Conservation (phyloP, 192 early-diverging fungal genomes). For the Coemansia brasiliensis region DNA sequence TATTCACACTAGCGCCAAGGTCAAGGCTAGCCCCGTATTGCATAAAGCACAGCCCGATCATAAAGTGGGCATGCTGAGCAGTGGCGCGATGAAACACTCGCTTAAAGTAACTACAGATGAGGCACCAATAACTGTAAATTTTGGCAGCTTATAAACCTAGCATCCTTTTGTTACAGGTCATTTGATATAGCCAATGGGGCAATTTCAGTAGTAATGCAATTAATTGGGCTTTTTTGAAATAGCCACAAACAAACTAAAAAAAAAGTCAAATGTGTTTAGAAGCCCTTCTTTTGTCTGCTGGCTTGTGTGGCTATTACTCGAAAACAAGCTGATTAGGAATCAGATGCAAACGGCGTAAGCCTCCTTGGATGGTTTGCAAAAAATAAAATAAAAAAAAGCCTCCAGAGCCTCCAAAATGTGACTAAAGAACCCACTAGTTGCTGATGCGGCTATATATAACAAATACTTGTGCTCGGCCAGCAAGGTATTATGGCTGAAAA, state of each 20-base stretch:
- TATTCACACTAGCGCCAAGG: constrained; percentile 20
- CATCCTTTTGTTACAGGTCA: too few relatives aligned
- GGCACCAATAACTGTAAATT: constrained; percentile 31
- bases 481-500: too few relatives aligned
- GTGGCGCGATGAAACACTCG: constrained; percentile 30
- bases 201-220: too few relatives aligned
- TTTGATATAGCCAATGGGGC: too few relatives aligned
- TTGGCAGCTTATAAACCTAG: constrained; percentile 20
- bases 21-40: constrained; percentile 22
- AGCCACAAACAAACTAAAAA: constrained; percentile 2
- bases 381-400: not conserved
- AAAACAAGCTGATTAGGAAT: constrained; percentile 10
- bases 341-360: not conserved
- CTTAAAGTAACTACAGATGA: constrained; percentile 32
- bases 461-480: too few relatives aligned
- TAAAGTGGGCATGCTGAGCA: constrained; percentile 24
- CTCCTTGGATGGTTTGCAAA: too few relatives aligned
- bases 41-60: constrained; percentile 31
- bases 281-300: constrained; percentile 4
- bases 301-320: not conserved
- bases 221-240: too few relatives aligned
- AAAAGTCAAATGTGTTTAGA: constrained; percentile 1
- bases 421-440: too few relatives aligned
- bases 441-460: too few relatives aligned
- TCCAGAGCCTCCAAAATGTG: not conserved